Evolutionary conservation across 106 monocot species (phyloP).

Genomic region (Acorus calamus): DNA sequence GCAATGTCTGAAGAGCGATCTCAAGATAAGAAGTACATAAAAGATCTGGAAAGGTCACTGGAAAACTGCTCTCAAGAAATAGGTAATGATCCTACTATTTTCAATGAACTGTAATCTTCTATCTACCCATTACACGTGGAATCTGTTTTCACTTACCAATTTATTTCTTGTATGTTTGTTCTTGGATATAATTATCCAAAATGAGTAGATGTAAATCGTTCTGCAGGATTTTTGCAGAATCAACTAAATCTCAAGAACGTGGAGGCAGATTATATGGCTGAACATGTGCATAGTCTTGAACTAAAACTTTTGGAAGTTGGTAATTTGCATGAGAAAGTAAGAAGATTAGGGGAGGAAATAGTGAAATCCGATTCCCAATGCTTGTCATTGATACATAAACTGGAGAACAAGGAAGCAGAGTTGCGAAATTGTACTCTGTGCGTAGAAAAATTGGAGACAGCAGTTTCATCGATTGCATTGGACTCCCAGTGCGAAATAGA

Average conservation of each 20-base stretch:
- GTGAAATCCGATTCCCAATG: slow-evolving; percentile 31
- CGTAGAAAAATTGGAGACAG: slow-evolving; percentile 48
- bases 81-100: slow-evolving; percentile 20
- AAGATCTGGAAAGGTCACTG: slow-evolving; percentile 54
- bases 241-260: slow-evolving; percentile 49
- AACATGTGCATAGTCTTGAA: slow-evolving; percentile 54
- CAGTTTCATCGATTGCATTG: slow-evolving; percentile 32
- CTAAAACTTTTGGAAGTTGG: slow-evolving; percentile 36
- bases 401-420: slow-evolving; percentile 38
- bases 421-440: slow-evolving; percentile 30
- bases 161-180: neutral
- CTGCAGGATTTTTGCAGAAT: slow-evolving; percentile 72
- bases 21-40: slow-evolving; percentile 35
- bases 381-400: slow-evolving; percentile 30
- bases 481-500: slow-evolving; percentile 86
- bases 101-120: neutral
- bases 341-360: slow-evolving; percentile 27
- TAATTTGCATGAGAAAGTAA: slow-evolving; percentile 26
- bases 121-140: neutral
- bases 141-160: neutral
- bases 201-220: neutral
- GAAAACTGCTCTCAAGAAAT: slow-evolving; percentile 67
- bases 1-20: slow-evolving; percentile 13
- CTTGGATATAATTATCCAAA: neutral
- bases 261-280: slow-evolving; percentile 45